Percentiles rank a stretch among this genome's conserved stretches.
Evolutionary conservation across 306 rosid genomes (phyloP).

Genomic region (Prunus davidiana): DNA sequence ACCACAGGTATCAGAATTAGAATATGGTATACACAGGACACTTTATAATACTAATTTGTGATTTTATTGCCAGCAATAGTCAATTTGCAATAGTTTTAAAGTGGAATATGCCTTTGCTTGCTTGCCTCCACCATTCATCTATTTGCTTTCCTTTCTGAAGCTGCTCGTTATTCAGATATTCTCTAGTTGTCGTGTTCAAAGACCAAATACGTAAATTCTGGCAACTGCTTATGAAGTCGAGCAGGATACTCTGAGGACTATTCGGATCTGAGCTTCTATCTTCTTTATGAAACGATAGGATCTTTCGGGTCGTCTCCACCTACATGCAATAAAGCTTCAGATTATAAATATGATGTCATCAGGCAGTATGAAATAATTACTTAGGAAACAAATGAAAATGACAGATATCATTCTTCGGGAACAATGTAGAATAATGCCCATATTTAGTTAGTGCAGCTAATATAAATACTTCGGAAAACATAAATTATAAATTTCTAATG

Average conservation of each 20-base stretch:
- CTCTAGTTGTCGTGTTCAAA: slow-evolving; percentile 83
- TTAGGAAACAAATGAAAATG: slow-evolving; percentile 18
- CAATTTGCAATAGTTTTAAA: slow-evolving; percentile 4
- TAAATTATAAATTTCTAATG: neutral
- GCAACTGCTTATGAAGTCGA: slow-evolving; percentile 93
- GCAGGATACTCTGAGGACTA: slow-evolving; percentile 83
- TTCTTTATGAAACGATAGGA: slow-evolving; percentile 90
- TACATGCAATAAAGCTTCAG: slow-evolving; percentile 27
- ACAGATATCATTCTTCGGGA: slow-evolving; percentile 20
- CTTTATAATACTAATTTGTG: slow-evolving; percentile 9
- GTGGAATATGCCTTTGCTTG: slow-evolving; percentile 69
- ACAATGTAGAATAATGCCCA: slow-evolving; percentile 13
- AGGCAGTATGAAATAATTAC: slow-evolving; percentile 14
- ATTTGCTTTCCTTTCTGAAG: slow-evolving; percentile 98
- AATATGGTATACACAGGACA: slow-evolving; percentile 5
- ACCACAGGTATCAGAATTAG: neutral
- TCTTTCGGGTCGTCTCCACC: slow-evolving; percentile 96
- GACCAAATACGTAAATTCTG: slow-evolving; percentile 99
- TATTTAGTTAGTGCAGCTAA: slow-evolving; percentile 3
- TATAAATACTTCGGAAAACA: slow-evolving; percentile 14
- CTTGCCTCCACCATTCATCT: slow-evolving; percentile 99
- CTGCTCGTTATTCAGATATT: slow-evolving; percentile 88
- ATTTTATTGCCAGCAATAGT: slow-evolving; percentile 17
- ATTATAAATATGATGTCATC: slow-evolving; percentile 19
- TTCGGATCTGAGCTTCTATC: slow-evolving; percentile 87